Base-by-base conservation (phyloP, 352 stramenopile species). In the Phytophthora sansomeana region DNA sequence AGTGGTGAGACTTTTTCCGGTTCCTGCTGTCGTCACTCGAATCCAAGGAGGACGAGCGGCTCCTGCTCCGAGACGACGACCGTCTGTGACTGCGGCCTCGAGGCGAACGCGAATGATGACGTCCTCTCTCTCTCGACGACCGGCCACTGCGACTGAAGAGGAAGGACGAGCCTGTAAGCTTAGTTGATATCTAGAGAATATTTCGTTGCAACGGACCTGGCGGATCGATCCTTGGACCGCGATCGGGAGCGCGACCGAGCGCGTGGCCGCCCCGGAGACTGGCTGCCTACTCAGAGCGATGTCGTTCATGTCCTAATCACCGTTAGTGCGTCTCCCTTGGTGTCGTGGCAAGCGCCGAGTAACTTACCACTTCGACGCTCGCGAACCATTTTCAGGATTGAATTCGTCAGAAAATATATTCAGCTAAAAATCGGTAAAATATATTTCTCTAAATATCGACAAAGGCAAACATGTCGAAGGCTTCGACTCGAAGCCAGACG, bases 11-110 rank as follows among this genome's bases (percentile, higher is more conserved):
- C 35, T 60, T 66, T 54, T 78, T 53, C 7, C 29, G 53, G 19
- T 61, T 78, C n/a, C 47, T 71, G 28, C 67, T 69, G 30, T 49
- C 67, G 50, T 56, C 58, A 39, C 71, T 72, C 17, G 65, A 68
- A 41, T 63, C 33, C 4, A 49, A 67, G 8, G 69, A 73, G 14
- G 61, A 68, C 41, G 61, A 77, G 44, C 59, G 67, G 39, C 69
- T 71, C 26, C 53, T 52, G 32, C 69, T 78, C 24, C 60, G 30
- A 54, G 60, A 74, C n/a, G 50, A 70, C 50, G 67, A 77, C 13
- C 60, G 57, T 44, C 74, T 57, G 30, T 42, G 46, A 38, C 41
- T 72, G 19, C 54, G 54, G 5, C 41, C 39, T n/a, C 44, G 60
- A 46, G 56, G 63, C 4, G 67, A 78, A 7, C 43, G 51, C 9